Evolutionary conservation across 371 early-diverging fungal genomes (phyloP).

Genomic region (Capillidium heterosporum): DNA sequence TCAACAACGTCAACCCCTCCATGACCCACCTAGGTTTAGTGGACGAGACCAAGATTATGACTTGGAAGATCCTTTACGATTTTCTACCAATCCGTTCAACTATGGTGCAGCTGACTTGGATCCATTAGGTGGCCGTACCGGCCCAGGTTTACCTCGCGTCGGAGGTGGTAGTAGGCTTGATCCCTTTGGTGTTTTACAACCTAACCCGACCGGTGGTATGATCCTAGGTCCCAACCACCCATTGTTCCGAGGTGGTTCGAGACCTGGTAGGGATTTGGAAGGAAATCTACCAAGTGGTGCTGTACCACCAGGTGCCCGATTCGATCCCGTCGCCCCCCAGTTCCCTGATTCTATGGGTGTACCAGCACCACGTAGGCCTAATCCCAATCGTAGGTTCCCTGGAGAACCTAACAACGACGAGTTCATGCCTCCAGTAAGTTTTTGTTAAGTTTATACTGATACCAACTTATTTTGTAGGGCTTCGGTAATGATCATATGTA

Average conservation of each 20-base stretch:
- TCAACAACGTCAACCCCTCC: background rate
- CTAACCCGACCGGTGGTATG: conserved; percentile 50
- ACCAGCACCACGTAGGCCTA: conserved; percentile 18
- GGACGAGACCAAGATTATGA: background rate
- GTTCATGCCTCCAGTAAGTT: conserved; percentile 34
- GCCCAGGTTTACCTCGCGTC: conserved; percentile 11
- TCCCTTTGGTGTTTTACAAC: conserved; percentile 11
- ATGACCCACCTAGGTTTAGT: background rate
- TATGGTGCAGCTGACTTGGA: conserved; percentile 11
- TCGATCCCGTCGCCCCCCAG: conserved; percentile 78
- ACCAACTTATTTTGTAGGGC: background rate
- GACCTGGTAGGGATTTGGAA: no score
- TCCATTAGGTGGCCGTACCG: conserved; percentile 9
- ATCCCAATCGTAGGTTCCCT: conserved; percentile 19
- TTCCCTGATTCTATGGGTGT: conserved; percentile 15
- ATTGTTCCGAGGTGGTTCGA: conserved; percentile 32
- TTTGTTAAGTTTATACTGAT: conserved; percentile 1
- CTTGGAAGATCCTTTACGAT: background rate
- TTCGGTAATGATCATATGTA: conserved; percentile 34
- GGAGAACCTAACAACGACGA: conserved; percentile 63
- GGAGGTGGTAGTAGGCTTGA: conserved; percentile 15
- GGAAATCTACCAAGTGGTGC: conserved; percentile 28
- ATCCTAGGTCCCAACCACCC: conserved; percentile 77
- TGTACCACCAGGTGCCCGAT: conserved; percentile 81
- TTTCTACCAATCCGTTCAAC: conserved; percentile 20